Evolutionary conservation across 2,329 filamentous ascomycete species (phyloP).

Genomic region (Phyllosticta citriasiana): DNA sequence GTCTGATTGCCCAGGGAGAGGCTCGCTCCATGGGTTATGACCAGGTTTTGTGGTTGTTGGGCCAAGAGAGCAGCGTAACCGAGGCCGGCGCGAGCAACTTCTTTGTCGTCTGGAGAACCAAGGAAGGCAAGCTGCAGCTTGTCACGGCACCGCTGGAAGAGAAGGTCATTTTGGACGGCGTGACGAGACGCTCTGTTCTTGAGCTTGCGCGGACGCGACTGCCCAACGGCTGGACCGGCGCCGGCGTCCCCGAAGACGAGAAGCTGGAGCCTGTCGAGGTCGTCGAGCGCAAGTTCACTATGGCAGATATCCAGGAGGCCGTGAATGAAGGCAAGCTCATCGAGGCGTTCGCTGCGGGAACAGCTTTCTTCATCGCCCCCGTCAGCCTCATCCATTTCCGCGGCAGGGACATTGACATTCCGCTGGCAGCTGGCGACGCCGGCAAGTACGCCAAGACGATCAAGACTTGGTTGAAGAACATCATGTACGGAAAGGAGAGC

Average conservation of each 20-base stretch:
- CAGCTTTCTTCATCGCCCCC: slow-evolving; percentile 51
- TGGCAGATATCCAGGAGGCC: slow-evolving; percentile 65
- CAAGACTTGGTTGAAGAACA: slow-evolving; percentile 38
- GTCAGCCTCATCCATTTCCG: slow-evolving; percentile 37
- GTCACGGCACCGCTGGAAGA: slow-evolving; percentile 77
- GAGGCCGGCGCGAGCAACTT: slow-evolving; percentile 91
- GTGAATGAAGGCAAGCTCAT: slow-evolving; percentile 64
- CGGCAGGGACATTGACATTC: slow-evolving; percentile 33
- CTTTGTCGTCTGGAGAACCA: slow-evolving; percentile 68
- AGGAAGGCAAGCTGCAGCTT: slow-evolving; percentile 56
- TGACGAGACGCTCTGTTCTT: slow-evolving; percentile 73
- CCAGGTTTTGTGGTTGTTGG: slow-evolving; percentile 93
- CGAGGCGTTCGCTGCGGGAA: slow-evolving; percentile 80
- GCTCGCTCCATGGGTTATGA: slow-evolving; percentile 65
- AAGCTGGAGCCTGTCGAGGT: slow-evolving; percentile 47
- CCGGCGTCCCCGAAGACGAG: slow-evolving; percentile 11
- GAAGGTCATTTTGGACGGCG: slow-evolving; percentile 75
- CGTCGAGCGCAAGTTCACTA: slow-evolving; percentile 74
- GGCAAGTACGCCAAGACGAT: slow-evolving; percentile 34
- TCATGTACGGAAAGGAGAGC: slow-evolving; percentile 39
- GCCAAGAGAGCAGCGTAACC: slow-evolving; percentile 65
- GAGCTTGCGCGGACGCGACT: slow-evolving; percentile 60
- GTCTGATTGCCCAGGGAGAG: slow-evolving; percentile 65
- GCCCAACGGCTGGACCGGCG: slow-evolving; percentile 18
- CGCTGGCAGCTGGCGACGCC: slow-evolving; percentile 29